Base-by-base conservation (phyloP, 768 basidiomycete genomes). In the Termitomyces sp. region DNA sequence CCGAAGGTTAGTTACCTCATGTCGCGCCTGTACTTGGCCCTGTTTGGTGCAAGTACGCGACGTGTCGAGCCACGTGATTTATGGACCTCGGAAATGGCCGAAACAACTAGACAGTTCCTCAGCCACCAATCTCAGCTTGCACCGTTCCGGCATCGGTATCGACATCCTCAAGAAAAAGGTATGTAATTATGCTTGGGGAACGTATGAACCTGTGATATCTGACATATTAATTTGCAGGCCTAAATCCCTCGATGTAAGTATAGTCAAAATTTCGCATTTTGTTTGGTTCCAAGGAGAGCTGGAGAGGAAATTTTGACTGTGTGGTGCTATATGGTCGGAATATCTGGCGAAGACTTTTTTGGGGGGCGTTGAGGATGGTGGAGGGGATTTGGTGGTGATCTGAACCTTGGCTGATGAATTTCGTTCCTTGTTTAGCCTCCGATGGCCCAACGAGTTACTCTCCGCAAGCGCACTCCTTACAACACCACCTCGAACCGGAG, bases 391-490 rank as follows among this genome's bases (percentile, higher is more conserved):
- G 28, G 50, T n/a, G 44, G 30, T 10, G 14, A 26, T 46, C 11
- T 19, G 50, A 23, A 57, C 38, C 17, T 30, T 21, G 38, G 35
- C 56, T 57, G 51, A 57, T 21, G 41, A 50, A 19, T 45, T 52
- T 54, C 38, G 5, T 44, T 6, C 2, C 19, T 12, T 42, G 21
- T 63, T 31, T 58, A 70, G 71, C 58, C 60, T 66, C 54, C 70
- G 67, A 98, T 98, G 96, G 94, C 93, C 76, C 96, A 98, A 86
- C 94, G 97, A 71, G 95, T 99, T 68, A 97, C 94, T 68, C 93
- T 99, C 79, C 90, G 97, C 80, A 99, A 97, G 78, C 93, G 97
- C 72, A 87, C 88, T 65, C 86, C 94, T 21, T 97, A 99, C 84
- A 98, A 97, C 86, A 98, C 97, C 75, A 86, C 87, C 67, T 98